These are phyloP conservation scores for Elsinoe australis DNA, from an alignment of 2,329 filamentous ascomycete species.

Conservation along the genomic window DNA sequence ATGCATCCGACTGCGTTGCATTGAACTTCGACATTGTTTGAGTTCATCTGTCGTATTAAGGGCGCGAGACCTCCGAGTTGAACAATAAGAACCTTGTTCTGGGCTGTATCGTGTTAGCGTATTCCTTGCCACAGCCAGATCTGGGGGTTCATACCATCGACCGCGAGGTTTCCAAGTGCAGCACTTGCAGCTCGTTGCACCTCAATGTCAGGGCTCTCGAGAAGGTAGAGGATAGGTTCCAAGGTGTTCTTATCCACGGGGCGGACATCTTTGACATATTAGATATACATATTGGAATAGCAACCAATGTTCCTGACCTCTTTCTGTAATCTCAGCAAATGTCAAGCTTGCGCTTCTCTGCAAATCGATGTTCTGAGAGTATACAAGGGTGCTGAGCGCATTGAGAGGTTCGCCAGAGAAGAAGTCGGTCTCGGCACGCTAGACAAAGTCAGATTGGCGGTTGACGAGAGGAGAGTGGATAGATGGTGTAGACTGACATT, in stretches of 20 bases:
- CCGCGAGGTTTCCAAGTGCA: conserved; percentile 88
- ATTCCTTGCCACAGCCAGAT: neutral
- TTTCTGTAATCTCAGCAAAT: conserved; percentile 96
- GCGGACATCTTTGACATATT: conserved; percentile 65
- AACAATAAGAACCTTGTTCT: conserved; percentile 97
- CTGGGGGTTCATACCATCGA: conserved; percentile 92
- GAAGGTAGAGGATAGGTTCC: conserved; percentile 87
- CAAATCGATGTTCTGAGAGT: conserved; percentile 96
- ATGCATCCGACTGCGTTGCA: conserved; percentile 99
- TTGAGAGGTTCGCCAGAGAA: conserved; percentile 91
- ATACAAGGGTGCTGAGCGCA: conserved; percentile 90
- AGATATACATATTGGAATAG: conserved; percentile 19
- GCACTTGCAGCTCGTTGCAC: conserved; percentile 95
- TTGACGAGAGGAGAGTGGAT: conserved; percentile 29
- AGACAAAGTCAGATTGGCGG: conserved; percentile 17
- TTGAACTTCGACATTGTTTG: conserved; percentile 93
- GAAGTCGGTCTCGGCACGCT: conserved; percentile 97
- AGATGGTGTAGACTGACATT: conserved; percentile 56
- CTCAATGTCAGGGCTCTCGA: conserved; percentile 93
- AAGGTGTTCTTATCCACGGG: conserved; percentile 93
- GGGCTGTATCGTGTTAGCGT: conserved; percentile 56
- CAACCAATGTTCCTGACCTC: conserved; percentile 54
- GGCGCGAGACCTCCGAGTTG: conserved; percentile 82
- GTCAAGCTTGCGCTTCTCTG: conserved; percentile 96
- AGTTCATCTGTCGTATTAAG: conserved; percentile 97